Conservation (phyloP, 2,329 filamentous ascomycete genomes). For the Parastagonospora avenae region DNA sequence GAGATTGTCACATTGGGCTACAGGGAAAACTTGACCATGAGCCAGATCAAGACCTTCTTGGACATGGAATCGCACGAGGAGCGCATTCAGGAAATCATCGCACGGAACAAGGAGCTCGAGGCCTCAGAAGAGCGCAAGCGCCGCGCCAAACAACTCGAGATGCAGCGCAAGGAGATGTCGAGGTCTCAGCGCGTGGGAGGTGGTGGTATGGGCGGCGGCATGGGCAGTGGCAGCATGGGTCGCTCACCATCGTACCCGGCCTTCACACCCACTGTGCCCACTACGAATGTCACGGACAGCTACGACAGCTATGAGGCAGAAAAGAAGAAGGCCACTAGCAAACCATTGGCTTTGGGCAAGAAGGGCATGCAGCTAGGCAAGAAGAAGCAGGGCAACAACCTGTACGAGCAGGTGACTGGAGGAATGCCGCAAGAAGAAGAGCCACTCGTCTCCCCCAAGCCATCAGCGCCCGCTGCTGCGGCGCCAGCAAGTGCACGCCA, state of each 20-base stretch:
- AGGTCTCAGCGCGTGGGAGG: slow-evolving; percentile 65
- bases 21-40: slow-evolving; percentile 91
- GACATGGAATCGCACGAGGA: slow-evolving; percentile 99
- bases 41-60: slow-evolving; percentile 98
- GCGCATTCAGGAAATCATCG: slow-evolving; percentile 79
- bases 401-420: slow-evolving; percentile 93
- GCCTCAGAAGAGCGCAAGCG: slow-evolving; percentile 97
- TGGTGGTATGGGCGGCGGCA: slow-evolving; percentile 34
- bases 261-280: slow-evolving; percentile 79
- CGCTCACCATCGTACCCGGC: slow-evolving; percentile 84
- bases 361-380: slow-evolving; percentile 99
- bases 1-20: slow-evolving; percentile 96
- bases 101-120: slow-evolving; percentile 95
- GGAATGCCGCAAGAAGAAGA: slow-evolving; percentile 89
- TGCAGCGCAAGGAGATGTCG: slow-evolving; percentile 96
- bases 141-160: slow-evolving; percentile 97
- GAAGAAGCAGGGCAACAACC: slow-evolving; percentile 96
- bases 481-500: slow-evolving; percentile 61
- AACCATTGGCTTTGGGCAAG: slow-evolving; percentile 80
- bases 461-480: slow-evolving; percentile 56
- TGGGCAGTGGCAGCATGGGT: slow-evolving; percentile 54
- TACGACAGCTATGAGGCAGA: slow-evolving; percentile 96
- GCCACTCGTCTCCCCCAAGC: slow-evolving; percentile 70
- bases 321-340: slow-evolving; percentile 87
- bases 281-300: slow-evolving; percentile 71